Evolutionary conservation across 257 asterid species (phyloP).

Genomic region (Solanum tarijense): DNA sequence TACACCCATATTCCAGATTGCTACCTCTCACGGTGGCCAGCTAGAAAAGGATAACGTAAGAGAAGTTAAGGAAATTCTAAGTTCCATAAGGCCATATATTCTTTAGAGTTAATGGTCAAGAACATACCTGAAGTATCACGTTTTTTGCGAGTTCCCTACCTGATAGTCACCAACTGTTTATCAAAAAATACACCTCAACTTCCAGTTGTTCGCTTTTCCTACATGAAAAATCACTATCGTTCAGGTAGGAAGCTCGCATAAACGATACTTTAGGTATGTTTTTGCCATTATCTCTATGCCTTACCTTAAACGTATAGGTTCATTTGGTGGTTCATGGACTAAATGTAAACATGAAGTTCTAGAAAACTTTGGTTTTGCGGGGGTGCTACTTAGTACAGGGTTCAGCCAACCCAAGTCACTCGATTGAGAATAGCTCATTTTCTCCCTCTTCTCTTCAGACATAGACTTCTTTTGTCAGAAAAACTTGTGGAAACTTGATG

Average conservation of each 20-base stretch:
- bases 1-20: background rate
- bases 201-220: background rate
- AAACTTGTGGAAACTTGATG: background rate
- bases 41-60: background rate
- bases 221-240: background rate
- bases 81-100: background rate
- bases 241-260: background rate
- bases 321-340: background rate
- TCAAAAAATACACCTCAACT: background rate
- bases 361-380: background rate
- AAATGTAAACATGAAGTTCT: background rate
- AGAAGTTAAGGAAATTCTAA: background rate
- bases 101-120: background rate
- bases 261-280: background rate
- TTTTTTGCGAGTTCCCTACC: background rate
- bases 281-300: background rate
- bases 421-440: no score
- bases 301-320: background rate
- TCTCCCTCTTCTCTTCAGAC: background rate
- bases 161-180: background rate
- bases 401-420: background rate
- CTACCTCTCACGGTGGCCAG: background rate
- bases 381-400: background rate
- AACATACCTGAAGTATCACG: background rate
- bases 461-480: background rate